phyloP scores from a whole-genome alignment of 805 yeast species.

The Wickerhamiella spandovensis region DNA sequence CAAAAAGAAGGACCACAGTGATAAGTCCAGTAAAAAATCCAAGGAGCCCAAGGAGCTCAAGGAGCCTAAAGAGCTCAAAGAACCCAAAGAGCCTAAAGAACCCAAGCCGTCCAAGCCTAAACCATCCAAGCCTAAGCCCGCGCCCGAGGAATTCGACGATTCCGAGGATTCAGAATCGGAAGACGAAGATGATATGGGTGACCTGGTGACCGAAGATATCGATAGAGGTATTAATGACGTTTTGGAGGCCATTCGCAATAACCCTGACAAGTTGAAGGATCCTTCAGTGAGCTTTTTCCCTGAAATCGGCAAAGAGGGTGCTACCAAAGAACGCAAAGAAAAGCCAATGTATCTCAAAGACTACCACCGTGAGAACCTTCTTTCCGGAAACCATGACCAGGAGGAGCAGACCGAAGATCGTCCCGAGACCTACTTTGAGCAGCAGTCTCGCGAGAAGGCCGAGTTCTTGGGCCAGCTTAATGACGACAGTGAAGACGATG shows the following conservation, averaged over 20 bases:
- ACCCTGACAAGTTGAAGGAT: conserved; percentile 46
- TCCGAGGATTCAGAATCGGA: conserved; percentile 35
- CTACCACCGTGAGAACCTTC: conserved; percentile 71
- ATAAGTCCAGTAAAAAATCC: background rate
- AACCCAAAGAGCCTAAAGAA: background rate
- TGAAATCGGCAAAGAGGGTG: conserved; percentile 37
- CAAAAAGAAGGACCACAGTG: background rate
- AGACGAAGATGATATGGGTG: conserved; percentile 88
- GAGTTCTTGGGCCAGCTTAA: conserved; percentile 54
- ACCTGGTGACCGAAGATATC: conserved; percentile 70
- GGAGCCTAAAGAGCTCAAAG: background rate
- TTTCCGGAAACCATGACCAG: conserved; percentile 50
- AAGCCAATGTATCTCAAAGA: conserved; percentile 85
- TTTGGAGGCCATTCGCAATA: conserved; percentile 57
- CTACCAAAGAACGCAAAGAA: conserved; percentile 18
- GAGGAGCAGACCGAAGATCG: conserved; percentile 38
- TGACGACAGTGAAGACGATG: conserved; percentile 32
- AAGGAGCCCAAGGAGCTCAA: background rate
- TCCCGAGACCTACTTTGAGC: conserved; percentile 47
- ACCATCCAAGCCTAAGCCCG: too few species aligned
- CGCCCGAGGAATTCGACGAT: conserved; percentile 21
- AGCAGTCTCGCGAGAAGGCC: conserved; percentile 61
- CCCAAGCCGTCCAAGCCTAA: background rate
- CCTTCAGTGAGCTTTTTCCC: conserved; percentile 63
- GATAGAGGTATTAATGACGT: conserved; percentile 69